Evolutionary conservation across 805 yeast genomes (phyloP).

Genomic region (Tetrapisispora arboricola): DNA sequence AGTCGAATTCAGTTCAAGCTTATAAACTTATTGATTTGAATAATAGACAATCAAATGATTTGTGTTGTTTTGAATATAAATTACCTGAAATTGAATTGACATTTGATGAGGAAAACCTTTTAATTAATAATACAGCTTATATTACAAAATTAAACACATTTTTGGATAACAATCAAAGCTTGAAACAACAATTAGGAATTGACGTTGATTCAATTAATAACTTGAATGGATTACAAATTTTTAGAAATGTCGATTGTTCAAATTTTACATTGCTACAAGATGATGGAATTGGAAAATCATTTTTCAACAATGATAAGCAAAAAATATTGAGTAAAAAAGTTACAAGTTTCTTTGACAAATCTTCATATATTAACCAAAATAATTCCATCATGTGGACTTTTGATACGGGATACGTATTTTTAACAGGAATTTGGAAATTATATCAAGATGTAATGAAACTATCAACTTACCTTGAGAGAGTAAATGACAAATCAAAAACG

Average conservation of each 20-base stretch:
- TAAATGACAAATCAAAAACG: not conserved
- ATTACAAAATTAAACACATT: not conserved
- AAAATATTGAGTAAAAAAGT: conserved; percentile 16
- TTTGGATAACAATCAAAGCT: not conserved
- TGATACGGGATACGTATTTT: conserved; percentile 72
- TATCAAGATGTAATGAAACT: conserved; percentile 30
- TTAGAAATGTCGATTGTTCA: not conserved
- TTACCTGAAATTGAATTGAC: conserved; percentile 5
- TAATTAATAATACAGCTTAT: not conserved
- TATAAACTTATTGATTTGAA: conserved; percentile 3
- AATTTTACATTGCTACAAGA: not conserved
- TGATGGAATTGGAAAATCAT: not conserved
- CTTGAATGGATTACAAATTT: not conserved
- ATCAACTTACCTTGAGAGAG: conserved; percentile 6
- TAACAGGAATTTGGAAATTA: conserved; percentile 78
- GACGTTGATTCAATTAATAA: not conserved
- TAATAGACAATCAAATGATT: not conserved
- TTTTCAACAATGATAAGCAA: conserved; percentile 24
- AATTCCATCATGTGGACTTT: conserved; percentile 83
- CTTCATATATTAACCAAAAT: conserved; percentile 27
- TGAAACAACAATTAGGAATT: not conserved
- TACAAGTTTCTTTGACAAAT: conserved; percentile 6
- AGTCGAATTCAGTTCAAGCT: conserved; percentile 15
- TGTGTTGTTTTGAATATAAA: conserved; percentile 22
- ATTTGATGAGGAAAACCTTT: too few species aligned